These are phyloP conservation scores for Excoecaria agallocha DNA, from an alignment of 345 rosid species.

Conservation along the genomic window DNA sequence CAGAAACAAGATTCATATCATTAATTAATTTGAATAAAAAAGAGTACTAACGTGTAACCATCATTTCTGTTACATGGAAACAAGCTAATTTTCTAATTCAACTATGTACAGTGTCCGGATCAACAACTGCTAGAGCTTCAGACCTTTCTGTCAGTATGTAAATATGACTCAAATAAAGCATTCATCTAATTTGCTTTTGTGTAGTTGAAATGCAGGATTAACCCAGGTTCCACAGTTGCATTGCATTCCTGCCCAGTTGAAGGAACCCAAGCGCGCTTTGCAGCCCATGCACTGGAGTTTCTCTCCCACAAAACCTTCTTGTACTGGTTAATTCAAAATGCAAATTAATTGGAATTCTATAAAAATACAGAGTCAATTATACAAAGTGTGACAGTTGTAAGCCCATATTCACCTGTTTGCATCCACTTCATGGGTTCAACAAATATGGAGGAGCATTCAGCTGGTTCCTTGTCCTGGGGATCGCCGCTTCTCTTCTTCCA, in stretches of 20 bases:
- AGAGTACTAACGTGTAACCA: background rate
- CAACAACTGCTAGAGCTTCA: background rate
- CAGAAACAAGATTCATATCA: too few species aligned
- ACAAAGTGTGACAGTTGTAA: background rate
- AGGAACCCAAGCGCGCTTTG: conserved; percentile 33
- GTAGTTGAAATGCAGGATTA: conserved; percentile 34
- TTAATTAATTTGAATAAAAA: too few species aligned
- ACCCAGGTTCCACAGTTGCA: conserved; percentile 38
- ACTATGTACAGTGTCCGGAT: background rate
- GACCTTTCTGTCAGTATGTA: background rate
- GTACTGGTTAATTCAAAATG: conserved; percentile 43
- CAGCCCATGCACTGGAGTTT: conserved; percentile 31
- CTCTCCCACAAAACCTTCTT: conserved; percentile 56
- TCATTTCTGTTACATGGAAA: background rate
- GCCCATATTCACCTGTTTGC: conserved; percentile 48
- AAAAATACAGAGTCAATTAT: background rate
- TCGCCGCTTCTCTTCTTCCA: conserved; percentile 67
- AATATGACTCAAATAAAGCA: conserved; percentile 33
- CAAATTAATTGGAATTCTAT: conserved; percentile 1
- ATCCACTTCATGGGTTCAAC: conserved; percentile 98
- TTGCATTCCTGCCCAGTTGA: conserved; percentile 39
- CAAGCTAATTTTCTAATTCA: background rate
- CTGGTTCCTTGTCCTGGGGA: conserved; percentile 27
- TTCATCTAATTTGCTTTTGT: conserved; percentile 56
- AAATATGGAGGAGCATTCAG: conserved; percentile 72